These are phyloP conservation scores for Primulina eburnea DNA, from an alignment of 257 asterid species.

Conservation along the genomic window DNA sequence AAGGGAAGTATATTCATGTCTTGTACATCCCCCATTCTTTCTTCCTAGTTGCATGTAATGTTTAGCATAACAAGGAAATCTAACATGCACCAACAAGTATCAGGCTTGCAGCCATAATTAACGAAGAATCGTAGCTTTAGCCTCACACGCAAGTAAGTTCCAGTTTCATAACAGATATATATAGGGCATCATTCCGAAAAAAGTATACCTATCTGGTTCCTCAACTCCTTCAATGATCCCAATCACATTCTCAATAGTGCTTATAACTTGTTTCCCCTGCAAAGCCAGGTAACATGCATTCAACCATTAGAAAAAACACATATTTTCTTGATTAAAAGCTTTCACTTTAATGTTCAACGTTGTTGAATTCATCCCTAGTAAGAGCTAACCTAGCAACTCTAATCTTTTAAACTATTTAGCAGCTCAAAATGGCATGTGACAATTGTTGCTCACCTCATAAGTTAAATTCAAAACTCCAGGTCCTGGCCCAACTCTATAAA, in stretches of 20 bases:
- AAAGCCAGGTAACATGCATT: slow-evolving; percentile 10
- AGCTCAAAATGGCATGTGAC: background rate
- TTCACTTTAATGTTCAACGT: background rate
- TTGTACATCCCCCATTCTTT: background rate
- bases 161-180: background rate
- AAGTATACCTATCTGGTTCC: slow-evolving; percentile 71
- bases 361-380: too few species aligned
- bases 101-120: background rate
- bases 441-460: slow-evolving; percentile 40
- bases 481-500: slow-evolving; percentile 76
- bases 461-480: slow-evolving; percentile 67
- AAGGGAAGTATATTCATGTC: slow-evolving; percentile 5
- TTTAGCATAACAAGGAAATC: background rate
- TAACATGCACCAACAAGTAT: background rate
- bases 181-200: background rate
- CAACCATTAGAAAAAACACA: background rate
- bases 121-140: background rate
- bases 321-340: background rate
- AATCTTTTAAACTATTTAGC: background rate
- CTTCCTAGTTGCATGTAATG: background rate
- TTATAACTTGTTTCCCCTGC: slow-evolving; percentile 81
- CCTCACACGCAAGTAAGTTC: background rate
- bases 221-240: slow-evolving; percentile 74
- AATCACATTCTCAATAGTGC: slow-evolving; percentile 76
- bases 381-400: background rate